Conservation (phyloP, 257 asterid species). For the Henckelia pumila region DNA sequence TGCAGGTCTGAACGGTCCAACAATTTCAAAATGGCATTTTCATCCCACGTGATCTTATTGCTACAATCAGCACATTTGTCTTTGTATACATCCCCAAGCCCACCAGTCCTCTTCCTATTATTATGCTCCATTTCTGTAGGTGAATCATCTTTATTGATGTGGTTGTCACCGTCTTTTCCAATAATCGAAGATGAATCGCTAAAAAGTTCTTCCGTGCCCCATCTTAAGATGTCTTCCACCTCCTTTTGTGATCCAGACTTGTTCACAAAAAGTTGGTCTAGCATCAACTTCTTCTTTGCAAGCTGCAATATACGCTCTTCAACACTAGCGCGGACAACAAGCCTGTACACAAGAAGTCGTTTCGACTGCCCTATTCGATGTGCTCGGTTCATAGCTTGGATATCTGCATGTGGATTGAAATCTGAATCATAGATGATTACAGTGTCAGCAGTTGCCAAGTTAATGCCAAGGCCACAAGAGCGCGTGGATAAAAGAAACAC, state of each 20-base stretch:
- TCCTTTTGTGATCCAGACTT: constrained; percentile 95
- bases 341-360: constrained; percentile 91
- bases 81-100: constrained; percentile 92
- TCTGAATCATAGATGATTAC: constrained; percentile 96
- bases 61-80: constrained; percentile 85
- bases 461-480: constrained; percentile 98
- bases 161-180: constrained; percentile 60
- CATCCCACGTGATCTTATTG: constrained; percentile 84
- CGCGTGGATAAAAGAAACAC: constrained; percentile 93
- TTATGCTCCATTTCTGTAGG: constrained; percentile 56
- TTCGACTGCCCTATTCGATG: constrained; percentile 97
- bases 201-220: constrained; percentile 99
- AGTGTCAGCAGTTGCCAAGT: constrained; percentile 98
- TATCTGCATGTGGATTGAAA: constrained; percentile 98
- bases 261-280: constrained; percentile 91
- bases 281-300: constrained; percentile 97
- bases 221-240: constrained; percentile 87
- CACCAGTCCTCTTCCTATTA: constrained; percentile 73
- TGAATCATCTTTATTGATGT: constrained; percentile 47
- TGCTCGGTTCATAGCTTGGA: constrained; percentile 99
- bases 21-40: constrained; percentile 74
- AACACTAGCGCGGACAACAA: constrained; percentile 97
- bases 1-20: constrained; percentile 81
- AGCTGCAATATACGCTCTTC: constrained; percentile 99
- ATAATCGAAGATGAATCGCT: constrained; percentile 49